Evolutionary conservation across 2,329 filamentous ascomycete genomes (phyloP), one percentile per base, ranked within the genome.

Genomic region (Fusarium tricinctum): DNA sequence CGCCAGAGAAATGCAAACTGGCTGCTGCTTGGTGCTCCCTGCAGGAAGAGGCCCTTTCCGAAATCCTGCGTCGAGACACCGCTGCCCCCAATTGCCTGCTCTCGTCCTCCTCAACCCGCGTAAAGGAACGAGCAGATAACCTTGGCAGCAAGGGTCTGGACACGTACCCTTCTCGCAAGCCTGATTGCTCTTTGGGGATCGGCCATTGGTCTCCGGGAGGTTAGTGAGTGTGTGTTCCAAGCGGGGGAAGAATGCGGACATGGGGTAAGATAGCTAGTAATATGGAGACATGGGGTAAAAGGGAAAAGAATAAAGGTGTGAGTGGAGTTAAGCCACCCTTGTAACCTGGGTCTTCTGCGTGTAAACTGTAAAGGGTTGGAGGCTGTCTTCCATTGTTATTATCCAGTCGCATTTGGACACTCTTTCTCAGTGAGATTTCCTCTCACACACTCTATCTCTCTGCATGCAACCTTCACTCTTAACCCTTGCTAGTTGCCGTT

Each of bases 401-500:
- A 35, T n/a, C 58, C 45, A 61, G 57, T 54, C 43, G 38, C 40
- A 51, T 51, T 32, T 22, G 26, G 30, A 19, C 32, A 23, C 39
- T 33, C 32, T 49, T 49, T 22, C 35, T 15, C 33, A 20, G 19
- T 33, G 33, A 63, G 58, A 63, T 63, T 50, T 33, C 13, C 30
- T 33, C 30, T 15, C 30, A 55, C 43, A 67, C 65, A 30, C 28
- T 58, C 51, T 65, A 50, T 58, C 48, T 46, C 47, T 28, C 44
- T 28, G 43, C 35, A 48, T 51, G 20, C 50, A 58, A 44, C 46
- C 48, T 51, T 53, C 39, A 43, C 35, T 10, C 8, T 13, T 38
- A 17, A 68, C 44, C 66, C 66, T 52, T 69, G 66, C 66, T 70
- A 70, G 63, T 53, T 70, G 64, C 64, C 68, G 68, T 70, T 70